These are phyloP conservation scores for Barbarea vulgaris DNA, from an alignment of 345 rosid genomes.

Conservation along the genomic window DNA sequence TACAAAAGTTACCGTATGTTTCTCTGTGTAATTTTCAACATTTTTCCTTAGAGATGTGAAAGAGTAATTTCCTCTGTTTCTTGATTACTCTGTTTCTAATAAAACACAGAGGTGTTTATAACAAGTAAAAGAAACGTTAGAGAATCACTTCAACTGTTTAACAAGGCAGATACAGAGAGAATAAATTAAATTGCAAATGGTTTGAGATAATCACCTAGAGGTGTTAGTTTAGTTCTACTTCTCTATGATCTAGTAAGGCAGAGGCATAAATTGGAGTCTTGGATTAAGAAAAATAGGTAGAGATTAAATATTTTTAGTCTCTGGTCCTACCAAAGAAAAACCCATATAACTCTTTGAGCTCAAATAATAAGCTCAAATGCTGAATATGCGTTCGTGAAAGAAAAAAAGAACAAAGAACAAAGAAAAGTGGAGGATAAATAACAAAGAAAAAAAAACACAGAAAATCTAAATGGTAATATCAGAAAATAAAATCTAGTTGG, in stretches of 20 bases:
- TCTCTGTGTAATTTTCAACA: not conserved
- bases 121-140: not conserved
- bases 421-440: not conserved
- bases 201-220: not conserved
- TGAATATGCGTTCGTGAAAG: not conserved
- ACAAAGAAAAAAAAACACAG: not conserved
- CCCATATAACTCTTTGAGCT: not conserved
- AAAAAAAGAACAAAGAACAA: not conserved
- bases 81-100: not conserved
- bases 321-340: not conserved
- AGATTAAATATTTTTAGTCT: not conserved
- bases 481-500: not conserved
- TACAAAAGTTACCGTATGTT: no score
- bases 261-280: not conserved
- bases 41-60: not conserved
- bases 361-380: not conserved
- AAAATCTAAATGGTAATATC: not conserved
- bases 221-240: not conserved
- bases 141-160: not conserved
- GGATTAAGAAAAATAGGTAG: not conserved
- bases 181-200: not conserved
- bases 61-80: conserved; percentile 1
- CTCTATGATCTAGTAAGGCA: not conserved
- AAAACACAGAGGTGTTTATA: not conserved
- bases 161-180: not conserved